Conservation (phyloP, 2,329 filamentous ascomycete genomes). For the Talaromyces amestolkiae region DNA sequence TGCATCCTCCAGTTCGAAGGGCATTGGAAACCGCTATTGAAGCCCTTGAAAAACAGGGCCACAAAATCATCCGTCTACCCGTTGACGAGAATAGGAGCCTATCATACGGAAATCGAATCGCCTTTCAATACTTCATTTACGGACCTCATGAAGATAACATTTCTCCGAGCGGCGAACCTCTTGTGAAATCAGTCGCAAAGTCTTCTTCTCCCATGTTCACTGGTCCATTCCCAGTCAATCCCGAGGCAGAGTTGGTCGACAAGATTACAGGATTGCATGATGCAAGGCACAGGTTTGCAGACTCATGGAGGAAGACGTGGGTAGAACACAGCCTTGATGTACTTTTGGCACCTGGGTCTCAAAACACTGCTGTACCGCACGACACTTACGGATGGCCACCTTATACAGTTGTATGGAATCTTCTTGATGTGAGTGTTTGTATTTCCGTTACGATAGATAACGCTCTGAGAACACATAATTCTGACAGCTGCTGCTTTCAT, state of each 20-base stretch:
- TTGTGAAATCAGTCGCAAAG: constrained; percentile 38
- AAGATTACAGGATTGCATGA: not conserved
- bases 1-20: constrained; percentile 56
- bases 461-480: too few relatives aligned
- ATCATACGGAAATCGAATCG: constrained; percentile 8
- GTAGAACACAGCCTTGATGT: constrained; percentile 46
- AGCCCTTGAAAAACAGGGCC: not conserved
- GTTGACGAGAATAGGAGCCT: not conserved
- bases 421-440: constrained; percentile 46
- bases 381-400: constrained; percentile 42
- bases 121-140: constrained; percentile 15
- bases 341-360: constrained; percentile 48
- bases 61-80: not conserved
- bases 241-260: not conserved
- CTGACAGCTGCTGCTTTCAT: not conserved
- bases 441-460: too few relatives aligned
- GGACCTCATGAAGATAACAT: constrained; percentile 7
- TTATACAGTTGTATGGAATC: constrained; percentile 48
- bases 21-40: constrained; percentile 42
- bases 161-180: constrained; percentile 8
- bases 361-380: constrained; percentile 51
- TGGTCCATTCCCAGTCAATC: constrained; percentile 3
- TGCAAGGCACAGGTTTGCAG: constrained; percentile 11
- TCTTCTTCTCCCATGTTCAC: constrained; percentile 24
- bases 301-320: constrained; percentile 43